Evolutionary conservation across 2,329 filamentous ascomycete species (phyloP).

Genomic region (Verticillium nubilum): DNA sequence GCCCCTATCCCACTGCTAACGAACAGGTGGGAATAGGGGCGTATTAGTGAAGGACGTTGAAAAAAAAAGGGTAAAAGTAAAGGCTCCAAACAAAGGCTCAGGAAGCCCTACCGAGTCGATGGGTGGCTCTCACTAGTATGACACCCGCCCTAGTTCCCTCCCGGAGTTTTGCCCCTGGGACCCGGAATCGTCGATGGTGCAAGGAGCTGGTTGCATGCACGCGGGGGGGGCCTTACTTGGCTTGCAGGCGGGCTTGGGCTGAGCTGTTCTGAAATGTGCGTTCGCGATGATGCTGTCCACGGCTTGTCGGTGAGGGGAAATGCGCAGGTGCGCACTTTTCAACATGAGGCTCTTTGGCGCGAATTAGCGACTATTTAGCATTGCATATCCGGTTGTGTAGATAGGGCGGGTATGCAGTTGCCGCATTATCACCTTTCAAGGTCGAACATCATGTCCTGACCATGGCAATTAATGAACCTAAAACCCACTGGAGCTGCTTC

Average conservation of each 20-base stretch:
- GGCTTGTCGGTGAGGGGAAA: constrained; percentile 18
- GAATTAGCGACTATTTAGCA: not conserved
- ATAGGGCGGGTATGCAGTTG: not conserved
- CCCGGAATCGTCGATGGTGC: constrained; percentile 5
- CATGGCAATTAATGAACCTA: too few relatives aligned
- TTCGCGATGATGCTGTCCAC: constrained; percentile 16
- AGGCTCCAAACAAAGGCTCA: constrained; percentile 8
- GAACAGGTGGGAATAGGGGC: not conserved
- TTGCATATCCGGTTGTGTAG: not conserved
- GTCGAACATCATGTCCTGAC: too few relatives aligned
- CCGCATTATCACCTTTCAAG: not conserved
- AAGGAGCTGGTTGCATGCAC: constrained; percentile 10
- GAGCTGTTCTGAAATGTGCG: constrained; percentile 20
- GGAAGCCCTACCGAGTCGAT: constrained; percentile 11
- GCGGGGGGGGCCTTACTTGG: constrained; percentile 11
- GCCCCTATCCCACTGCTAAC: not conserved
- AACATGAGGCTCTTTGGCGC: constrained; percentile 4
- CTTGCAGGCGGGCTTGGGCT: constrained; percentile 2
- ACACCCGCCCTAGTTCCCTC: constrained; percentile 6
- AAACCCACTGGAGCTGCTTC: too few relatives aligned
- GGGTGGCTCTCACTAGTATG: not conserved
- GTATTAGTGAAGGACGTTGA: too few relatives aligned
- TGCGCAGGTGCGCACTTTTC: constrained; percentile 19
- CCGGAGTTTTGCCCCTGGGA: not conserved
- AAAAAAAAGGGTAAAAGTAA: not conserved